Conservation (phyloP, 352 stramenopile genomes). For the Phytophthora constricta region DNA sequence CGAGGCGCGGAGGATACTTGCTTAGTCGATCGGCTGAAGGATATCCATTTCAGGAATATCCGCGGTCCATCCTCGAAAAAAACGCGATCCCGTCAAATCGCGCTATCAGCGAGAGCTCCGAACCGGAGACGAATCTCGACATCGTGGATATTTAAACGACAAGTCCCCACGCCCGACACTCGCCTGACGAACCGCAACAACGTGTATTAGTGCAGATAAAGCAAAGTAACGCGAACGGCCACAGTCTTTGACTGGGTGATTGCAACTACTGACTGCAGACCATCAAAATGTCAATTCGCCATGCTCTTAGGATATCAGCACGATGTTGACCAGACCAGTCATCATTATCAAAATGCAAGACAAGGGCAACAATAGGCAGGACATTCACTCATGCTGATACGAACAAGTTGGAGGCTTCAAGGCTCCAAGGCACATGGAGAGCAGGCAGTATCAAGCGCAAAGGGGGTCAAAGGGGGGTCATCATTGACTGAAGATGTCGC, state of each 20-base stretch:
- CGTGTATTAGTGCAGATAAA: no score
- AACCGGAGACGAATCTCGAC: neutral
- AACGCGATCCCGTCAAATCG: neutral
- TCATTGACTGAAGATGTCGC: neutral
- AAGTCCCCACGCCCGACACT: no score
- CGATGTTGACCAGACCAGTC: neutral
- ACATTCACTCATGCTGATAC: neutral
- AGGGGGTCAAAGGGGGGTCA: neutral
- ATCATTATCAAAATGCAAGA: no score
- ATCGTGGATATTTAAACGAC: neutral
- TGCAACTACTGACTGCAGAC: neutral
- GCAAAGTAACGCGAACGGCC: no score
- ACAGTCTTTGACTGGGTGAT: no score
- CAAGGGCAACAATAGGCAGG: neutral
- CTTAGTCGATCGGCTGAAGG: conserved; percentile 3
- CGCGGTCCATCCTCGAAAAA: conserved; percentile 1
- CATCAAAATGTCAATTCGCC: neutral
- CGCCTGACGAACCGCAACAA: no score
- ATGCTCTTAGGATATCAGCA: neutral
- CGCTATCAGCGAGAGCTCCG: neutral
- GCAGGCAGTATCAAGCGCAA: neutral
- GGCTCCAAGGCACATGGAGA: no score
- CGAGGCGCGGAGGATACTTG: conserved; percentile 5
- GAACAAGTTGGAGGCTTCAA: no score
- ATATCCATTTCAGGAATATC: conserved; percentile 4